Percentiles rank a stretch among this genome's conserved stretches.
These are phyloP conservation scores for Botrytis squamosa DNA, from an alignment of 2,329 filamentous ascomycete genomes.

Conservation along the genomic window DNA sequence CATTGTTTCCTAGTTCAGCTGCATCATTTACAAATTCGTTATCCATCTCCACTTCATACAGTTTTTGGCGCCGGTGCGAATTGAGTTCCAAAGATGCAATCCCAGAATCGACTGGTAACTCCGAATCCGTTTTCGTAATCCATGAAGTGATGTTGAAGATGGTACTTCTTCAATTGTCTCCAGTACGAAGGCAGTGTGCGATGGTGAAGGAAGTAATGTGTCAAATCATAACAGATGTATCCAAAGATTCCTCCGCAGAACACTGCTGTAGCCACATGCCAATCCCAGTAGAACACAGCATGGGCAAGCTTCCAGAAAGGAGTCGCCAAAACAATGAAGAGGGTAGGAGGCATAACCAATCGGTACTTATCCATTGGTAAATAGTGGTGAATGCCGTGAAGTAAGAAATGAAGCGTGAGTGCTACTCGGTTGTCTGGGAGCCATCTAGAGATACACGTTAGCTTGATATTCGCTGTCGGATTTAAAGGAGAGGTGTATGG, in stretches of 20 bases:
- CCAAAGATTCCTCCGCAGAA: conserved; percentile 92
- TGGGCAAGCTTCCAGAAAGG: conserved; percentile 95
- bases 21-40: conserved; percentile 14
- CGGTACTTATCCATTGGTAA: conserved; percentile 98
- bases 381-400: conserved; percentile 97
- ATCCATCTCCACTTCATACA: conserved; percentile 20
- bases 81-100: conserved; percentile 86
- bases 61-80: conserved; percentile 46
- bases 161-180: conserved; percentile 92
- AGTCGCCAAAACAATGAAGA: conserved; percentile 78
- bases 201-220: conserved; percentile 98
- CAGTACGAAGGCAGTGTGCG: conserved; percentile 88
- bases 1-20: background rate
- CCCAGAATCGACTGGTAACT: conserved; percentile 96
- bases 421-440: conserved; percentile 89
- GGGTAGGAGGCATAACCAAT: conserved; percentile 91
- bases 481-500: background rate
- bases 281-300: conserved; percentile 76
- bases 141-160: conserved; percentile 94
- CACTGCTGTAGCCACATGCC: conserved; percentile 74
- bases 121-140: conserved; percentile 98
- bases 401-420: conserved; percentile 84
- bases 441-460: conserved; percentile 53
- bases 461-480: background rate
- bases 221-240: conserved; percentile 94